Conservation (phyloP, 2,329 filamentous ascomycete genomes). For the Hymenoscyphus salicellus region DNA sequence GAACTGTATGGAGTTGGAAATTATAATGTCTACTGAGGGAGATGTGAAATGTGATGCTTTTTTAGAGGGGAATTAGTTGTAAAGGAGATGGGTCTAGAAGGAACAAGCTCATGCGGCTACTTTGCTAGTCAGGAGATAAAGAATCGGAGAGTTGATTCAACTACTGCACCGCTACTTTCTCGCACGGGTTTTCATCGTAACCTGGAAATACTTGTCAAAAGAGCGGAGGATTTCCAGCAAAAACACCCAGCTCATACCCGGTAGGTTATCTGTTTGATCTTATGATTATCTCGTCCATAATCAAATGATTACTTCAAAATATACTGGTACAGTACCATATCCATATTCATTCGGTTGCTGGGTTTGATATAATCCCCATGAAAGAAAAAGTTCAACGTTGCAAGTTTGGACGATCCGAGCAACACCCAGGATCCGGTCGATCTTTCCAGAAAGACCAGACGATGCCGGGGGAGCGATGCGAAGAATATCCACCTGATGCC, state of each 20-base stretch:
- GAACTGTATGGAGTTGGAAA: no score
- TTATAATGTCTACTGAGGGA: no score
- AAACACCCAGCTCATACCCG: neutral
- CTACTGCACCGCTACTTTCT: neutral
- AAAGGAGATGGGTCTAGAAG: no score
- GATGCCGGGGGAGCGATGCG: neutral
- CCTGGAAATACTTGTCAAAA: neutral
- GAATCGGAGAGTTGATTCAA: neutral
- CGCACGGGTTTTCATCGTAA: neutral
- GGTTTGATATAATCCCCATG: no score
- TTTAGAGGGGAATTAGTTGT: no score
- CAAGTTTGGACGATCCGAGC: neutral
- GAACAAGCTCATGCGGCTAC: no score
- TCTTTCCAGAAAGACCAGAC: neutral
- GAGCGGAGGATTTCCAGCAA: neutral
- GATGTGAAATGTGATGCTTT: no score
- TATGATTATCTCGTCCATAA: neutral
- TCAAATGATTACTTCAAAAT: neutral
- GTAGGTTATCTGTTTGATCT: neutral
- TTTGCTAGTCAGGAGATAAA: neutral
- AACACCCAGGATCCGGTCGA: neutral
- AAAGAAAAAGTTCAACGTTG: neutral
- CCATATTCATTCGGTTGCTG: neutral
- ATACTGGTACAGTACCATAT: neutral
- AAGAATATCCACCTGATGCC: neutral